These are phyloP conservation scores for Pyracantha coccinea DNA, from an alignment of 331 rosid species.

Conservation along the genomic window DNA sequence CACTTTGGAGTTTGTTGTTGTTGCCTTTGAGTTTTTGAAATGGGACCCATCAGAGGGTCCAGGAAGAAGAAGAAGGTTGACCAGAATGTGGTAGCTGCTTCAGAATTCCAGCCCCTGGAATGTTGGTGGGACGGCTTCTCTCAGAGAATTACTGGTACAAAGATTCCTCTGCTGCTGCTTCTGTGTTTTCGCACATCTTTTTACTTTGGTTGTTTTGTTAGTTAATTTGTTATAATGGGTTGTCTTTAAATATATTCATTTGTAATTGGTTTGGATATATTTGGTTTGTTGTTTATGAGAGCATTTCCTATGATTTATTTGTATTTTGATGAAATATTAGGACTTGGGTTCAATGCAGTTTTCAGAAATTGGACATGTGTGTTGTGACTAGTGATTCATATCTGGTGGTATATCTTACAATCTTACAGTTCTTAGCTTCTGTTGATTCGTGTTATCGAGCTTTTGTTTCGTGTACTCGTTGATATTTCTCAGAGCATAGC, in stretches of 20 bases:
- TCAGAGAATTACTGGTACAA: constrained; percentile 60
- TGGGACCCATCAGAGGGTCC: constrained; percentile 86
- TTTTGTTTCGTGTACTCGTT: not conserved
- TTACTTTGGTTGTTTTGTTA: not conserved
- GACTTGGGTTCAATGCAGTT: constrained; percentile 22
- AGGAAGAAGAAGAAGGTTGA: constrained; percentile 71
- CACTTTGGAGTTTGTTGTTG: not conserved
- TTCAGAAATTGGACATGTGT: constrained; percentile 4
- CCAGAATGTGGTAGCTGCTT: constrained; percentile 35
- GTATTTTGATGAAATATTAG: constrained; percentile 15
- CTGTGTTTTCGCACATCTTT: not conserved
- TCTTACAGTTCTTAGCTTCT: constrained; percentile 2
- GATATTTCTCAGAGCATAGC: not conserved
- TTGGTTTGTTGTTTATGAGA: constrained; percentile 12
- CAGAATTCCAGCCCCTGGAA: constrained; percentile 48
- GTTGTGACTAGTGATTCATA: not conserved
- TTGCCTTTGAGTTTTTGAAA: constrained; percentile 24
- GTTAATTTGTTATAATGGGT: constrained; percentile 6
- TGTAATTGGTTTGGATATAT: constrained; percentile 5
- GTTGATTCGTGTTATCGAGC: not conserved
- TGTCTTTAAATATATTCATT: constrained; percentile 5
- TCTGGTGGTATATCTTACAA: not conserved
- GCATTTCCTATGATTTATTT: constrained; percentile 13
- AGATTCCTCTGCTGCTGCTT: not conserved
- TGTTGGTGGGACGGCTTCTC: constrained; percentile 83